Percentiles rank a stretch among this genome's conserved stretches.
Conservation (phyloP, 768 basidiomycete genomes). For the Phylloporus sp. region DNA sequence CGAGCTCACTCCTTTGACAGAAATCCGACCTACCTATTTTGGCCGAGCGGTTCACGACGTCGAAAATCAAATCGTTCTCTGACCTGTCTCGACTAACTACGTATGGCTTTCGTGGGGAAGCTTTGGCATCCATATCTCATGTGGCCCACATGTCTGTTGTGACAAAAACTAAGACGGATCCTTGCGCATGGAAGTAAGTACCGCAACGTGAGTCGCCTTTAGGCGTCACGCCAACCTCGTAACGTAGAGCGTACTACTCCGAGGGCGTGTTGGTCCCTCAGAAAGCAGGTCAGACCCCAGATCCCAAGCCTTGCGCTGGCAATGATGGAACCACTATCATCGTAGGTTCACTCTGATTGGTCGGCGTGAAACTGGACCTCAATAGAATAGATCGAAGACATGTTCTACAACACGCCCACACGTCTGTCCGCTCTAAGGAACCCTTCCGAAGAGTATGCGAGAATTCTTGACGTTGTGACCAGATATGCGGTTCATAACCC, state of each 20-base stretch:
- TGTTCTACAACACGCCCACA: slow-evolving; percentile 91
- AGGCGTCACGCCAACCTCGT: slow-evolving; percentile 3
- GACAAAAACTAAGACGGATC: slow-evolving; percentile 82
- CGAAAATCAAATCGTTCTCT: slow-evolving; percentile 82
- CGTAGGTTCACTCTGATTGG: slow-evolving; percentile 39
- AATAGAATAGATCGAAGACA: slow-evolving; percentile 74
- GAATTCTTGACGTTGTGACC: slow-evolving; percentile 88
- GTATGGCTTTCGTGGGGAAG: slow-evolving; percentile 97
- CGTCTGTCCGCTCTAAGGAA: slow-evolving; percentile 82
- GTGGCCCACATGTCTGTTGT: slow-evolving; percentile 84
- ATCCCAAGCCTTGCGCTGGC: slow-evolving; percentile 88
- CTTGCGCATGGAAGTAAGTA: slow-evolving; percentile 91
- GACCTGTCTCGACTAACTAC: slow-evolving; percentile 83
- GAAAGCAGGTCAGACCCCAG: slow-evolving; percentile 65
- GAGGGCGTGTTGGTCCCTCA: slow-evolving; percentile 71
- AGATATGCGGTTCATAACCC: slow-evolving; percentile 95
- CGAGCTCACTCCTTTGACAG: slow-evolving; percentile 35
- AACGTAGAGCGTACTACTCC: slow-evolving; percentile 68
- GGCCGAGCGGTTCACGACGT: slow-evolving; percentile 93
- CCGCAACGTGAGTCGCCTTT: background rate
- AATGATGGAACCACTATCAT: slow-evolving; percentile 91
- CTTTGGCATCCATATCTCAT: slow-evolving; percentile 92
- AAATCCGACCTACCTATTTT: slow-evolving; percentile 86
- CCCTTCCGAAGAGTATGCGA: slow-evolving; percentile 85
- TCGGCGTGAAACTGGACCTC: background rate